phyloP scores from a whole-genome alignment of 257 asterid species.

The Solanum appendiculatum region DNA sequence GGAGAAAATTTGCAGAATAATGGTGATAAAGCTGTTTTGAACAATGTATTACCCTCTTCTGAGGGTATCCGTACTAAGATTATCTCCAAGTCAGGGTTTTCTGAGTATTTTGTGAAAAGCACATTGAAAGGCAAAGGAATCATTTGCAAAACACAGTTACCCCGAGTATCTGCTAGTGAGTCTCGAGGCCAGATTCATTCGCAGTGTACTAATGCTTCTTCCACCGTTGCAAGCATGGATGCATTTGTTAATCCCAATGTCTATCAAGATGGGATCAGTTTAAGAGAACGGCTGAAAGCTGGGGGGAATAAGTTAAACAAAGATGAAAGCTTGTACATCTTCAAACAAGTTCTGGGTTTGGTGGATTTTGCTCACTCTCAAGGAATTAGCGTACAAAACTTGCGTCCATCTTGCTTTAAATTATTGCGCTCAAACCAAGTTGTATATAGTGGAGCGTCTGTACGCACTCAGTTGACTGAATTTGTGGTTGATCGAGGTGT shows the following conservation, averaged over 20 bases:
- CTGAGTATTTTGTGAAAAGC: conserved; percentile 67
- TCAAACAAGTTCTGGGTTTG: conserved; percentile 64
- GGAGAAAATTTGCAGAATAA: conserved; percentile 19
- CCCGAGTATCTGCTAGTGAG: conserved; percentile 28
- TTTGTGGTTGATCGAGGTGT: conserved; percentile 25
- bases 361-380: conserved; percentile 67
- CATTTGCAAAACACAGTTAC: conserved; percentile 37
- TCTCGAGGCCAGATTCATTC: conserved; percentile 17
- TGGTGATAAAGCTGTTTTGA: conserved; percentile 32
- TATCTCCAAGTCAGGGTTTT: conserved; percentile 67
- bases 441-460: conserved; percentile 49
- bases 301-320: conserved; percentile 43
- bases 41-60: conserved; percentile 30
- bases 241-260: conserved; percentile 18
- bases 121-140: conserved; percentile 73
- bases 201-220: conserved; percentile 21
- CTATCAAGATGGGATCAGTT: conserved; percentile 35
- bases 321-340: conserved; percentile 55
- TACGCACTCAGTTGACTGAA: conserved; percentile 13
- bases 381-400: conserved; percentile 50
- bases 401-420: conserved; percentile 78
- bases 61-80: conserved; percentile 78
- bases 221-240: conserved; percentile 18
- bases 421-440: conserved; percentile 44
- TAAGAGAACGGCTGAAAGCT: conserved; percentile 72